Conservation (phyloP, 2,329 filamentous ascomycete genomes). For the Penicillium occitanis region DNA sequence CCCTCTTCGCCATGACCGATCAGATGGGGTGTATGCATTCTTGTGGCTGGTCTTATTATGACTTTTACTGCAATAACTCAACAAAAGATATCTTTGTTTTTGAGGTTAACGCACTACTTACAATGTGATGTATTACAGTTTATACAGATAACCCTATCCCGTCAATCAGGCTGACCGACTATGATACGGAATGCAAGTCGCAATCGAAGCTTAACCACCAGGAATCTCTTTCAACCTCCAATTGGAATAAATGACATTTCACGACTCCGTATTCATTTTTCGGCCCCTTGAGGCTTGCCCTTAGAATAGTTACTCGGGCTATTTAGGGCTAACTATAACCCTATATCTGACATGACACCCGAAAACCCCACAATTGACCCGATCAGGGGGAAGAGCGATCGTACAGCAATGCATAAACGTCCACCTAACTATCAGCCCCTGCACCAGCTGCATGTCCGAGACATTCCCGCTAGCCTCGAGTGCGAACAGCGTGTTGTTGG, state of each 20-base stretch:
- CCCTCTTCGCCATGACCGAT: background rate
- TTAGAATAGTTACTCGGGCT: background rate
- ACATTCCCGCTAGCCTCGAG: conserved; percentile 12
- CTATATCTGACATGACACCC: background rate
- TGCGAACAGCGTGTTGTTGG: conserved; percentile 34
- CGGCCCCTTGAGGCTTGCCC: background rate
- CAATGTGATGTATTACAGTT: background rate
- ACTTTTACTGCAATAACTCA: background rate
- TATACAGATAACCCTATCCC: background rate
- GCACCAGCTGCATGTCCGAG: background rate
- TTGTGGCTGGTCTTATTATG: background rate
- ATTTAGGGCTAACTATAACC: background rate
- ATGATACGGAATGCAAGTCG: background rate
- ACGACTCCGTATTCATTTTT: background rate
- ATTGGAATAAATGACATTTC: background rate
- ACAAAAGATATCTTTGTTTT: background rate
- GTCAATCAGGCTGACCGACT: background rate
- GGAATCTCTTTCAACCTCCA: background rate
- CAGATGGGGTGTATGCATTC: background rate
- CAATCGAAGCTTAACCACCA: background rate
- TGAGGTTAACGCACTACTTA: background rate
- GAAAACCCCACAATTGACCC: conserved; percentile 19
- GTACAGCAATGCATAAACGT: conserved; percentile 26
- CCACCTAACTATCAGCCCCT: conserved; percentile 29
- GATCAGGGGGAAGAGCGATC: conserved; percentile 3